phyloP scores from a whole-genome alignment of 352 stramenopile species.

The Globisporangium abappressorium region DNA sequence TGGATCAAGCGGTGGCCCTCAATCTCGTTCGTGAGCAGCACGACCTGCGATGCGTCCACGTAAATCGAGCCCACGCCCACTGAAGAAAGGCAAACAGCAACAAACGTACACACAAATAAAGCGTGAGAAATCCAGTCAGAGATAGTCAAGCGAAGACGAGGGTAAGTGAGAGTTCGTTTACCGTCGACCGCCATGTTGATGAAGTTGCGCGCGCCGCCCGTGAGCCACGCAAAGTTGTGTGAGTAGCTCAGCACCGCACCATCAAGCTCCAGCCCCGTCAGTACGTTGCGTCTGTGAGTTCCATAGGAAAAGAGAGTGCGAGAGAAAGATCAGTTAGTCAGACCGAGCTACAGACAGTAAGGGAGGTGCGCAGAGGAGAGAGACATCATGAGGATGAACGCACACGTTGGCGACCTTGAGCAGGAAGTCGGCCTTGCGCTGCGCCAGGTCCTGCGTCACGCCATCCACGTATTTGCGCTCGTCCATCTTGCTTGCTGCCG shows the following conservation, averaged over 20 bases:
- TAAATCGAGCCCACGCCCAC: constrained; percentile 62
- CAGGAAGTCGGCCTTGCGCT: constrained; percentile 45
- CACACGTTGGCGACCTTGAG: constrained; percentile 49
- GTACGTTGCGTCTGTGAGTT: constrained; percentile 34
- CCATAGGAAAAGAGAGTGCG: not conserved
- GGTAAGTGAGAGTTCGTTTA: not conserved
- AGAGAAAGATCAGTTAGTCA: not conserved
- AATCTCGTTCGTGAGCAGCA: constrained; percentile 71
- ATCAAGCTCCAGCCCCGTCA: constrained; percentile 39
- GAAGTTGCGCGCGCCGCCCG: constrained; percentile 51
- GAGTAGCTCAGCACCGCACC: constrained; percentile 52
- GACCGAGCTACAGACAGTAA: not conserved
- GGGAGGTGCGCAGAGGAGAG: not conserved
- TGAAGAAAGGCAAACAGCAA: constrained; percentile 10
- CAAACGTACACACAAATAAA: not conserved
- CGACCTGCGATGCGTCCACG: constrained; percentile 43
- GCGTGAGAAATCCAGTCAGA: not conserved
- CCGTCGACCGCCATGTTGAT: constrained; percentile 69
- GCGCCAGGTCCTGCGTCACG: constrained; percentile 40
- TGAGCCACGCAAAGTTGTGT: constrained; percentile 74
- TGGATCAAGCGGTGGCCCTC: constrained; percentile 70
- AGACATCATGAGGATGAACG: constrained; percentile 9
- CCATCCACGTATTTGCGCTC: constrained; percentile 55
- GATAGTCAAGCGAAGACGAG: not conserved
- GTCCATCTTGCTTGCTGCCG: constrained; percentile 30